A percentile compares a stretch with the other conserved stretches of the same genome.
Evolutionary conservation across 2,329 filamentous ascomycete species (phyloP).

Genomic region (Pseudogymnoascus sp.): DNA sequence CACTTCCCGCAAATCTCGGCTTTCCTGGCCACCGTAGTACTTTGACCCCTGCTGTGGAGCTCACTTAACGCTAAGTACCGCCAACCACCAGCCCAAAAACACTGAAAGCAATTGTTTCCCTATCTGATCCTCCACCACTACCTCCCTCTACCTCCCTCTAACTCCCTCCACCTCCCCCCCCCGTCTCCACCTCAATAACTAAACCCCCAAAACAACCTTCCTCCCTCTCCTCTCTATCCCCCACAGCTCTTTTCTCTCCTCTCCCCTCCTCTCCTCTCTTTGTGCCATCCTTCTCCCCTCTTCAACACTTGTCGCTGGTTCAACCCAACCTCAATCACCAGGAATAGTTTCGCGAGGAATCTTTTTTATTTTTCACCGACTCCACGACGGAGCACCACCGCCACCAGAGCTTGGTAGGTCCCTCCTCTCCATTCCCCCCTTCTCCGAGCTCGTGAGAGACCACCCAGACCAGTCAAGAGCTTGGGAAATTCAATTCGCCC

Average conservation of each 20-base stretch:
- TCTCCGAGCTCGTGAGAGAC: not conserved
- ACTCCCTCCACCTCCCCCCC: not conserved
- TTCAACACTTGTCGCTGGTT: not conserved
- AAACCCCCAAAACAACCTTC: not conserved
- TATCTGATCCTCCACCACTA: not conserved
- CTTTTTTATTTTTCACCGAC: constrained; percentile 1
- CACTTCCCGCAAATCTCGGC: not conserved
- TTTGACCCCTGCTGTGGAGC: not conserved
- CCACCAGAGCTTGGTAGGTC: not conserved
- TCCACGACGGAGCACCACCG: not conserved
- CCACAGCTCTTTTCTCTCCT: constrained; percentile 1
- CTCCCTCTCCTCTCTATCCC: not conserved
- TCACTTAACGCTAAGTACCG: not conserved
- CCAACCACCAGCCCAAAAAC: not conserved
- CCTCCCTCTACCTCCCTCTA: not conserved
- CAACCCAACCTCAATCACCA: not conserved
- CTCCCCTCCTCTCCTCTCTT: not conserved
- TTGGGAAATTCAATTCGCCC: not conserved
- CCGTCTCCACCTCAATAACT: not conserved
- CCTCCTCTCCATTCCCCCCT: not conserved
- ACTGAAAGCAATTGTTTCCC: constrained; percentile 1
- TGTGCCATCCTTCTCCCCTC: not conserved
- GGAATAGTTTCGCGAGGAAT: not conserved
- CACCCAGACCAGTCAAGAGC: not conserved
- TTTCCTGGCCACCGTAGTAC: not conserved